phyloP scores from a whole-genome alignment of 164 flowering plant species.

The Vitis rotundifolia region DNA sequence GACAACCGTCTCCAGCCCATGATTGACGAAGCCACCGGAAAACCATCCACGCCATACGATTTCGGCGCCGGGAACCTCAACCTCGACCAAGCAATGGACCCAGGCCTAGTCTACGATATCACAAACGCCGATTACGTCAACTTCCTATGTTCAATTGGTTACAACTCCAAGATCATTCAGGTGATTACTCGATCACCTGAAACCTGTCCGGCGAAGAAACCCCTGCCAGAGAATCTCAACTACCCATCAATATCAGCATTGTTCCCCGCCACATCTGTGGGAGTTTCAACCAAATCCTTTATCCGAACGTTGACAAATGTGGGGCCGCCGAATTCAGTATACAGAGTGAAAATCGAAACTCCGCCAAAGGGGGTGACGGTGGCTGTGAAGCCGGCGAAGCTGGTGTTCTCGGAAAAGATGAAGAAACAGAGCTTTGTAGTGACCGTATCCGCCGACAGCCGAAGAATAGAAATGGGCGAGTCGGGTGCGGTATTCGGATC shows the following conservation, averaged over 20 bases:
- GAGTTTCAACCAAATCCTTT: constrained; percentile 44
- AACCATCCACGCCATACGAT: constrained; percentile 56
- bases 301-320: constrained; percentile 75
- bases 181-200: constrained; percentile 55
- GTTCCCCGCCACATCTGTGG: constrained; percentile 31
- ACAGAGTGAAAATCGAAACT: constrained; percentile 40
- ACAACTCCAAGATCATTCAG: constrained; percentile 57
- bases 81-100: constrained; percentile 72
- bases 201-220: constrained; percentile 44
- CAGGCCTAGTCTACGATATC: constrained; percentile 75
- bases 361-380: constrained; percentile 61
- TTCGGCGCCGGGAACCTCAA: constrained; percentile 70
- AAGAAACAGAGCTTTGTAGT: constrained; percentile 60
- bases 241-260: constrained; percentile 77
- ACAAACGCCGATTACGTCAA: constrained; percentile 50
- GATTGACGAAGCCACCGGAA: constrained; percentile 72
- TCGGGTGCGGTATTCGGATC: constrained; percentile 74
- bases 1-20: constrained; percentile 43
- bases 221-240: constrained; percentile 66
- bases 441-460: constrained; percentile 48
- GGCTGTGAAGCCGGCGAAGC: constrained; percentile 61
- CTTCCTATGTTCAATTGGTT: constrained; percentile 70
- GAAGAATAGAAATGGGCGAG: constrained; percentile 48
- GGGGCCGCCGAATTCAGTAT: constrained; percentile 58
- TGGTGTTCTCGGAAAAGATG: constrained; percentile 45